phyloP scores from a whole-genome alignment of 345 rosid genomes.

The Citrus hindsii region DNA sequence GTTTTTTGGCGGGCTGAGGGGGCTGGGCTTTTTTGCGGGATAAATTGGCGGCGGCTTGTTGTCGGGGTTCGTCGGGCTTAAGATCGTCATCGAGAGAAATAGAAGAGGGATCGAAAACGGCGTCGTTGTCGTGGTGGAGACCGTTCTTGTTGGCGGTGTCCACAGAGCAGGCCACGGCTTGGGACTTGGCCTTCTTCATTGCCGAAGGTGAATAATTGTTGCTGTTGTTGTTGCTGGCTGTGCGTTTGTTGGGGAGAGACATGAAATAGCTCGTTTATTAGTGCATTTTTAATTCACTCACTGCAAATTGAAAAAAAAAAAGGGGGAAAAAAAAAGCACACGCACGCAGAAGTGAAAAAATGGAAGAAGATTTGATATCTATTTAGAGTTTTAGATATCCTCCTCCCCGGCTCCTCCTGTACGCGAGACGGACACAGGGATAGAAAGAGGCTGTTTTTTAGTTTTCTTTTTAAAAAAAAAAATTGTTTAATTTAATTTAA shows the following conservation, averaged over 20 bases:
- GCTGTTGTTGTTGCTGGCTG: constrained; percentile 33
- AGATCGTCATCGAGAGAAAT: constrained; percentile 57
- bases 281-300: constrained; percentile 22
- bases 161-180: constrained; percentile 49
- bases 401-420: no score
- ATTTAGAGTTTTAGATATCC: no score
- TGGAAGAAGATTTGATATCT: no score
- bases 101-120: constrained; percentile 51
- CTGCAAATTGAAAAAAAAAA: constrained; percentile 12
- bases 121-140: constrained; percentile 43
- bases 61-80: constrained; percentile 44
- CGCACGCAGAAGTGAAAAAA: no score
- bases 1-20: constrained; percentile 83
- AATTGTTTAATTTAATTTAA: no score
- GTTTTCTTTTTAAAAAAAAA: no score
- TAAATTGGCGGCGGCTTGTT: constrained; percentile 64
- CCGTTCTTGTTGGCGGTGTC: constrained; percentile 53
- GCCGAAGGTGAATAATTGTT: constrained; percentile 14
- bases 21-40: constrained; percentile 84
- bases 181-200: constrained; percentile 80
- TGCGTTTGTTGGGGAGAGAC: constrained; percentile 91
- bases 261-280: constrained; percentile 36
- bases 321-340: background rate
- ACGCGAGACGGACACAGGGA: no score
- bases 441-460: no score